Conservation (phyloP, 1,284 basidiomycete genomes). For the Gomphus sp. region DNA sequence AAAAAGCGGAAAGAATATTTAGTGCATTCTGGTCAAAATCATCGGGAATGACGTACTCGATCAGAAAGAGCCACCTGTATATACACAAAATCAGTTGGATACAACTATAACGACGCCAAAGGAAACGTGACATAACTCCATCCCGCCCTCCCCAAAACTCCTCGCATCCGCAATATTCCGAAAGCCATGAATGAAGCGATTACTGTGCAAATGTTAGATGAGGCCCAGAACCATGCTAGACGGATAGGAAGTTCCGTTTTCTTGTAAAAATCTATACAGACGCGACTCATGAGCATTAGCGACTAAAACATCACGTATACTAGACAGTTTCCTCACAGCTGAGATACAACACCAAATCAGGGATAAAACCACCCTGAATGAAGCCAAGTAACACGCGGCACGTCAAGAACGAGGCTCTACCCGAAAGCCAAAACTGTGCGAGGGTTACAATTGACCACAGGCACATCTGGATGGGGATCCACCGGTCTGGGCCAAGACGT, state of each 20-base stretch:
- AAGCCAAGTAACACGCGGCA: constrained; percentile 36
- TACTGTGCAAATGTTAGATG: constrained; percentile 41
- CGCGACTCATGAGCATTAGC: neutral
- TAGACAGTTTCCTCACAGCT: constrained; percentile 32
- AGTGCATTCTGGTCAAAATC: neutral
- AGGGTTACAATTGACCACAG: constrained; percentile 35
- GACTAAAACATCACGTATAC: constrained; percentile 3
- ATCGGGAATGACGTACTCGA: constrained; percentile 33
- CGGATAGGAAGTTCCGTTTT: constrained; percentile 60
- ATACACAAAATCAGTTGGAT: neutral
- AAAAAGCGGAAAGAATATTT: neutral
- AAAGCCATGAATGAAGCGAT: constrained; percentile 54
- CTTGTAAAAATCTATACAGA: constrained; percentile 58
- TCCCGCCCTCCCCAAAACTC: constrained; percentile 43
- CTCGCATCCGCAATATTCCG: constrained; percentile 54
- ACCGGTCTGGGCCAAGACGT: constrained; percentile 57
- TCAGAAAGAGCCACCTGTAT: constrained; percentile 33
- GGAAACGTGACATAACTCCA: constrained; percentile 35
- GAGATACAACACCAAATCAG: constrained; percentile 56
- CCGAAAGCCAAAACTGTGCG: constrained; percentile 56
- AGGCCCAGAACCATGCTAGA: constrained; percentile 62
- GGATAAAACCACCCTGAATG: constrained; percentile 56
- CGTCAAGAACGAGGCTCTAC: constrained; percentile 43
- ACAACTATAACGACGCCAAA: neutral
- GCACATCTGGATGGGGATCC: constrained; percentile 58